These are phyloP conservation scores for Fusarium bactridioides DNA, from an alignment of 2,329 filamentous ascomycete genomes.

Conservation along the genomic window DNA sequence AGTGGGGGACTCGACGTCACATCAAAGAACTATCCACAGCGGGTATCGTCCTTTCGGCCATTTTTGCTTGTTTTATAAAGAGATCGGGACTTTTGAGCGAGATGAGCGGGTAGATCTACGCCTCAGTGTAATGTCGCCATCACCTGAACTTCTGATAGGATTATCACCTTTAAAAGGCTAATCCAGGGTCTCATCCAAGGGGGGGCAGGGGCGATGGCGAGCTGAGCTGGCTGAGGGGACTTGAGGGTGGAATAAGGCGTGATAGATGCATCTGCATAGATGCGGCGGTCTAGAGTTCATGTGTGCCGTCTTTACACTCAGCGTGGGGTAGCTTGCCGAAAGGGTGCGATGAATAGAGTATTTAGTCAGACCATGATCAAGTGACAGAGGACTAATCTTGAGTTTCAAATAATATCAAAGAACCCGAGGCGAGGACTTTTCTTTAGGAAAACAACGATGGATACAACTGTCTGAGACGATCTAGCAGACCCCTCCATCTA, in stretches of 20 bases:
- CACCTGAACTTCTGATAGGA: conserved; percentile 14
- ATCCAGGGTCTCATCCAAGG: conserved; percentile 8
- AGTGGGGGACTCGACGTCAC: not conserved
- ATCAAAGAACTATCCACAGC: not conserved
- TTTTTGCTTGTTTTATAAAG: conserved; percentile 1
- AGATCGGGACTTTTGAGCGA: conserved; percentile 8
- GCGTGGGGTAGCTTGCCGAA: not conserved
- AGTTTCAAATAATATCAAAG: not conserved
- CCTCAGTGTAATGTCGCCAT: conserved; percentile 24
- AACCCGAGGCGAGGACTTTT: not conserved
- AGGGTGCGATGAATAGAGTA: not conserved
- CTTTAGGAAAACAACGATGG: not conserved
- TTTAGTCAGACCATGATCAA: not conserved
- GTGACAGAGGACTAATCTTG: not conserved
- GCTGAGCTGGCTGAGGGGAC: conserved; percentile 7
- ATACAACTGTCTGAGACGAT: not conserved
- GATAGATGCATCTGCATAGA: conserved; percentile 3
- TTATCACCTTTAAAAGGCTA: not conserved
- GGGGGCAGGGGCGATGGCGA: conserved; percentile 32
- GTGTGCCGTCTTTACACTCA: not conserved
- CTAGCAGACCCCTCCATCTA: not conserved
- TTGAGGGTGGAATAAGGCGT: conserved; percentile 2
- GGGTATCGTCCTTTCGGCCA: not conserved
- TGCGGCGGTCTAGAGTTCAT: not conserved
- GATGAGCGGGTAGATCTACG: conserved; percentile 16